Evolutionary conservation across 163 green algal genomes (phyloP).

Genomic region (Scenedesmus sp.): DNA sequence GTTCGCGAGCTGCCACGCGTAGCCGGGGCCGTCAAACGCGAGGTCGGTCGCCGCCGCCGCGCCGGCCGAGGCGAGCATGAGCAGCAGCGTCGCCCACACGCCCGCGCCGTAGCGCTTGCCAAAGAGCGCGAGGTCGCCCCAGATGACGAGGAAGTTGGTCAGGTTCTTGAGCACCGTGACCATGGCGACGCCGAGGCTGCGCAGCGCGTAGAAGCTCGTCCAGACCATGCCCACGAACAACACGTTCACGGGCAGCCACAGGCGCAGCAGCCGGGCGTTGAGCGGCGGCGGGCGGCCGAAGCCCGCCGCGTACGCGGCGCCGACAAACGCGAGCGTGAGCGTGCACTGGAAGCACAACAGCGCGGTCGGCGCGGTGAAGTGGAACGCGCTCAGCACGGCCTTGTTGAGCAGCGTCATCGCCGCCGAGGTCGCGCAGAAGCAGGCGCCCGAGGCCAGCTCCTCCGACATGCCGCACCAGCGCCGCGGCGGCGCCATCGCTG

Average conservation of each 20-base stretch:
- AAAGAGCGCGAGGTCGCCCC: conserved; percentile 86
- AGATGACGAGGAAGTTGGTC: conserved; percentile 91
- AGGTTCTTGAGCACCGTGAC: conserved; percentile 94
- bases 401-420: conserved; percentile 85
- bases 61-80: conserved; percentile 84
- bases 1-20: conserved; percentile 82
- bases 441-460: conserved; percentile 27
- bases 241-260: conserved; percentile 92
- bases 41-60: conserved; percentile 83
- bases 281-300: conserved; percentile 48
- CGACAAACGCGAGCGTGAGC: conserved; percentile 68
- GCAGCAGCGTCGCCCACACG: conserved; percentile 80
- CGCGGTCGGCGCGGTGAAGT: conserved; percentile 72
- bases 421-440: conserved; percentile 43
- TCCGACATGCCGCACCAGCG: conserved; percentile 16
- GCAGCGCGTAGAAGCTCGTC: conserved; percentile 83
- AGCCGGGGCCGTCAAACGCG: conserved; percentile 74
- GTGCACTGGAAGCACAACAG: conserved; percentile 87
- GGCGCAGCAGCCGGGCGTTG: conserved; percentile 57
- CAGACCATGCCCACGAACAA: conserved; percentile 94
- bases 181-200: conserved; percentile 74
- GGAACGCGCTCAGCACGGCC: conserved; percentile 78
- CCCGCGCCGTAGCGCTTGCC: conserved; percentile 65
- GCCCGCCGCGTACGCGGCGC: conserved; percentile 35
- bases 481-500: not conserved